These are phyloP conservation scores for Boletus reticulatus DNA, from an alignment of 768 basidiomycete genomes.

Conservation along the genomic window DNA sequence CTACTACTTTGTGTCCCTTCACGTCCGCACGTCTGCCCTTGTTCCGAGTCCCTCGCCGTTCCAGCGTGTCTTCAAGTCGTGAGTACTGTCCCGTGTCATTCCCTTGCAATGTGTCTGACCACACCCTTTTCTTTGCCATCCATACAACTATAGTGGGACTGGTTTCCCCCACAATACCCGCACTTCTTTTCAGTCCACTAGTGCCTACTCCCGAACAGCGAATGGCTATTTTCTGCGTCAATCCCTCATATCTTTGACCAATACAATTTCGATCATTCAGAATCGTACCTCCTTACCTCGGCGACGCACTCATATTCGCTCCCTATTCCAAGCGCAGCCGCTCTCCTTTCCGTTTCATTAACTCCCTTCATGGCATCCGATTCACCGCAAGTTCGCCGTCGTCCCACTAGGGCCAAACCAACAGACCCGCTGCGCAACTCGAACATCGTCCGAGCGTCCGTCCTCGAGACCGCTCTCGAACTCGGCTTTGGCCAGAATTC, in stretches of 20 bases:
- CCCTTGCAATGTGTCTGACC: not conserved
- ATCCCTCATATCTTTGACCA: conserved; percentile 9
- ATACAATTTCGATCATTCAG: conserved; percentile 11
- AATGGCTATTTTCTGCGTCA: not conserved
- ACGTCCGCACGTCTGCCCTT: conserved; percentile 5
- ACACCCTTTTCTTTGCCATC: not conserved
- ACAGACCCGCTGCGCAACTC: conserved; percentile 43
- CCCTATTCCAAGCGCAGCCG: not conserved
- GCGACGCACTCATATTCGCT: not conserved
- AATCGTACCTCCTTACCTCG: conserved; percentile 5
- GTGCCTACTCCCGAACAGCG: conserved; percentile 13
- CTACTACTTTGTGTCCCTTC: not conserved
- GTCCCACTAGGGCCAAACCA: conserved; percentile 25
- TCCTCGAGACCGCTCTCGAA: conserved; percentile 69
- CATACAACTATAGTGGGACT: conserved; percentile 15
- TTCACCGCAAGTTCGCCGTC: conserved; percentile 23
- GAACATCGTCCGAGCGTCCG: conserved; percentile 63
- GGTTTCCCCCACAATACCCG: conserved; percentile 12
- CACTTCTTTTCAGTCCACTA: conserved; percentile 2
- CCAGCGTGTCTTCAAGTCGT: conserved; percentile 8
- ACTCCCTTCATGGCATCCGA: conserved; percentile 19
- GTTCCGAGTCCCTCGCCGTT: conserved; percentile 1
- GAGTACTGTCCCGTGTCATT: not conserved
- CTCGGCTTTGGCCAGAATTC: conserved; percentile 60
- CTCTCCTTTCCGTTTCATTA: conserved; percentile 18